Conservation (phyloP, 495 filamentous ascomycete species). For the Aspergillus kassunensis region DNA sequence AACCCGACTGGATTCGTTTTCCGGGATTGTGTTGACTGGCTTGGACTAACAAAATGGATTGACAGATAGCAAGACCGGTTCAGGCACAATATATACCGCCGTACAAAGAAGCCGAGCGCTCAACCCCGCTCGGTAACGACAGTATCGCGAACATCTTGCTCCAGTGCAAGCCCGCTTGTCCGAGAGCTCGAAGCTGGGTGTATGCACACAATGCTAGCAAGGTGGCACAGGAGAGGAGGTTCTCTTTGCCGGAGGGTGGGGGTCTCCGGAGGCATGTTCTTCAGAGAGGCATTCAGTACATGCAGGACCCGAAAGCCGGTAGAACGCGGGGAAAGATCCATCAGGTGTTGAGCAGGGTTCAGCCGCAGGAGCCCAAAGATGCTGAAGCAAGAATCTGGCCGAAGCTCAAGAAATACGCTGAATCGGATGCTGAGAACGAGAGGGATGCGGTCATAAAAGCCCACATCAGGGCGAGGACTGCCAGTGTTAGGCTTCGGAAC, state of each 20-base stretch:
- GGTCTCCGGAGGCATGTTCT: slow-evolving; percentile 4
- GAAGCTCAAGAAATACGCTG: background rate
- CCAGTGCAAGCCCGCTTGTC: slow-evolving; percentile 56
- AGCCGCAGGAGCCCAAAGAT: too few relatives aligned
- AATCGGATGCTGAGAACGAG: background rate
- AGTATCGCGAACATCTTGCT: slow-evolving; percentile 61
- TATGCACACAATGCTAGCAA: slow-evolving; percentile 17
- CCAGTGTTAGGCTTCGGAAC: background rate
- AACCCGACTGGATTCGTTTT: too few relatives aligned
- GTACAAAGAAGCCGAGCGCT: background rate
- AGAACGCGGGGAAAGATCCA: too few relatives aligned
- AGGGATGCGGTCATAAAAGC: background rate
- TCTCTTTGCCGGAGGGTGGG: slow-evolving; percentile 3
- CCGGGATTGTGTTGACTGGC: too few relatives aligned
- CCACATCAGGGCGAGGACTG: background rate
- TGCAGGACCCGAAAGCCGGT: too few relatives aligned
- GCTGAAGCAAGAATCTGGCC: slow-evolving; percentile 4
- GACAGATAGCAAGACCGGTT: too few relatives aligned
- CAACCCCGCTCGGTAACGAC: slow-evolving; percentile 34
- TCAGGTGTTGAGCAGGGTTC: too few relatives aligned
- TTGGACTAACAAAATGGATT: too few relatives aligned
- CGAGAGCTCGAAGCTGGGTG: slow-evolving; percentile 17
- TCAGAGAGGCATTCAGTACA: too few relatives aligned
- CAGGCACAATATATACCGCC: background rate
- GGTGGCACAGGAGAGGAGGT: slow-evolving; percentile 7